A percentile compares a stretch with the other conserved stretches of the same genome.
phyloP scores from a whole-genome alignment of 2,329 filamentous ascomycete genomes.

The Epichloe bromicola region DNA sequence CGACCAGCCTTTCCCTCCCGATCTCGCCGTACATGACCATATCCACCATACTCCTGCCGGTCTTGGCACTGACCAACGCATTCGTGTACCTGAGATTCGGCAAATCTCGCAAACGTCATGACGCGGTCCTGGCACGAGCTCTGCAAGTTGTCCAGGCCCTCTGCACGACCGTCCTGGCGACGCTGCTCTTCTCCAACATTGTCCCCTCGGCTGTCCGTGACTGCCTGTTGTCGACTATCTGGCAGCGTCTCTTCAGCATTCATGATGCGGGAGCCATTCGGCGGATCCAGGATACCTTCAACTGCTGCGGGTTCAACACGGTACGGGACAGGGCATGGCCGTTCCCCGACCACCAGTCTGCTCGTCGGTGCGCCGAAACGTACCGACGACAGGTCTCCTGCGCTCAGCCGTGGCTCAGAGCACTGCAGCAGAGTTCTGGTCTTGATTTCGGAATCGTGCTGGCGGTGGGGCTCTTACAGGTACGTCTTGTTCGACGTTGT shows the following conservation, averaged over 20 bases:
- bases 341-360: slow-evolving; percentile 25
- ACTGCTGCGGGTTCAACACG: slow-evolving; percentile 49
- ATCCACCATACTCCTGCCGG: background rate
- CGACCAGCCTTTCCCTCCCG: slow-evolving; percentile 2
- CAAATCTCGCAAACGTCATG: background rate
- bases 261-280: slow-evolving; percentile 37
- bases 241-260: slow-evolving; percentile 12
- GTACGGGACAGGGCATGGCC: slow-evolving; percentile 46
- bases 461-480: slow-evolving; percentile 37
- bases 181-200: slow-evolving; percentile 9
- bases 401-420: slow-evolving; percentile 32
- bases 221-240: slow-evolving; percentile 10
- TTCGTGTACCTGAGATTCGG: background rate
- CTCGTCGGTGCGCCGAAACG: slow-evolving; percentile 26
- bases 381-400: slow-evolving; percentile 34
- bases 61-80: background rate
- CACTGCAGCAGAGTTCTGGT: slow-evolving; percentile 25
- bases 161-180: slow-evolving; percentile 7
- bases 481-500: background rate
- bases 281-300: slow-evolving; percentile 46
- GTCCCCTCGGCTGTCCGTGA: slow-evolving; percentile 4
- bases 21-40: slow-evolving; percentile 2
- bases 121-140: background rate
- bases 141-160: slow-evolving; percentile 7
- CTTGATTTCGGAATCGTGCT: slow-evolving; percentile 32